Evolutionary conservation across 805 yeast species (phyloP), one percentile per base, ranked within the genome.

Genomic region (Phaffomyces thermotolerans): DNA sequence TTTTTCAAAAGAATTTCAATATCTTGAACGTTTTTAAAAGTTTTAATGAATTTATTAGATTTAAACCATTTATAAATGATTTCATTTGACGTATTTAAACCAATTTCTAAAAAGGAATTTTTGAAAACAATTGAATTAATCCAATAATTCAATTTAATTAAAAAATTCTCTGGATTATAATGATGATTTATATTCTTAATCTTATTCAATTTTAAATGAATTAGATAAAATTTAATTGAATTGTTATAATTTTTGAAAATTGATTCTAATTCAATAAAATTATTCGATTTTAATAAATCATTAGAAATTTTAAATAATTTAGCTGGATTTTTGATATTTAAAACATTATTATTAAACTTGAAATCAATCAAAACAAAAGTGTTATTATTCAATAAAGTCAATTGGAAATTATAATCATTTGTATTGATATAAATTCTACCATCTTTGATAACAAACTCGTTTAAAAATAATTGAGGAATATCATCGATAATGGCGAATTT

Each of bases 301-400:
- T 86, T 85, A 8, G 78, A 76, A 3, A 70, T 60, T 69, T 71
- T 13, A 47, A 31, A 12, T 40, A 42, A 10, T 23, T 35, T 33
- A 43, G 42, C 10, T 27, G 29, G 29, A 10, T 27, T 27, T 27
- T 27, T 27, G 5, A 27, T 27, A 15, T 35, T 39, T 6, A 32
- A 13, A 17, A 40, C 34, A 22, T 41, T 38, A n/a, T 23, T 51
- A 13, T 59, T 48, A 44, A 89, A 75, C 43, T 77, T 72, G 62
- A 89, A 83, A 58, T 86, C 91, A 18, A 91, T 84, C 47, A 88
- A 71, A 57, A 81, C 85, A 53, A 84, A 81, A 14, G 88, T 88
- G 33, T 70, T 67, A 22, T 79, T 79, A 53, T 78, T 81, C 6
- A 80, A 80, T 32, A 87, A 79, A 0, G 93, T 85, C n/a, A 90